Percentiles rank a stretch among this genome's conserved stretches.
Conservation (phyloP, 371 early-diverging fungal species). For the Mucor mucedo region DNA sequence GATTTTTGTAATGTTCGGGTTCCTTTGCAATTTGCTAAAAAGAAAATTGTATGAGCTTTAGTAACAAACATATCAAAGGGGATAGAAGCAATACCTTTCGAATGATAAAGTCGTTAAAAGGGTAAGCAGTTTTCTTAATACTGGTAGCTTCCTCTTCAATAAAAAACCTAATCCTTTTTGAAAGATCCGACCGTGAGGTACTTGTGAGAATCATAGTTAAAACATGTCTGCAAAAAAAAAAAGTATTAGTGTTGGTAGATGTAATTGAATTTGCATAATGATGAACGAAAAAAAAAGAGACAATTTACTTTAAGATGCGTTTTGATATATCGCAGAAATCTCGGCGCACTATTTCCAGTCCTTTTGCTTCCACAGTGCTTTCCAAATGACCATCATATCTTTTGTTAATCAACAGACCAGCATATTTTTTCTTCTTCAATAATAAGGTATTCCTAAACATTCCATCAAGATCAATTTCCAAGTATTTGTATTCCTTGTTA, state of each 20-base stretch:
- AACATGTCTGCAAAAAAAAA: slow-evolving; percentile 56
- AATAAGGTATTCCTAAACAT: slow-evolving; percentile 91
- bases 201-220: slow-evolving; percentile 73
- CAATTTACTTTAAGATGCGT: slow-evolving; percentile 73
- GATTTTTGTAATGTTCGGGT: slow-evolving; percentile 85
- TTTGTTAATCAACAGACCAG: slow-evolving; percentile 74
- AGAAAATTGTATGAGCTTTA: not conserved
- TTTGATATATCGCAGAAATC: slow-evolving; percentile 95
- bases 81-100: slow-evolving; percentile 72
- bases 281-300: not conserved
- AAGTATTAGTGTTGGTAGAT: not conserved
- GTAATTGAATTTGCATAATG: too few relatives aligned
- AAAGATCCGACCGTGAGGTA: slow-evolving; percentile 44
- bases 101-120: slow-evolving; percentile 86
- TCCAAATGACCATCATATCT: slow-evolving; percentile 48
- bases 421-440: slow-evolving; percentile 99
- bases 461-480: slow-evolving; percentile 98
- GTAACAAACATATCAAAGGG: not conserved
- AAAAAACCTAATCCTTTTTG: slow-evolving; percentile 13
- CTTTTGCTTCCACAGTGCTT: slow-evolving; percentile 86
- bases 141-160: slow-evolving; percentile 39
- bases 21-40: slow-evolving; percentile 81
- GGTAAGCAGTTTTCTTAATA: slow-evolving; percentile 60
- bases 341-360: slow-evolving; percentile 93
- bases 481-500: slow-evolving; percentile 85